Conservation (phyloP, 768 basidiomycete genomes). For the Tricholoma matsutake region DNA sequence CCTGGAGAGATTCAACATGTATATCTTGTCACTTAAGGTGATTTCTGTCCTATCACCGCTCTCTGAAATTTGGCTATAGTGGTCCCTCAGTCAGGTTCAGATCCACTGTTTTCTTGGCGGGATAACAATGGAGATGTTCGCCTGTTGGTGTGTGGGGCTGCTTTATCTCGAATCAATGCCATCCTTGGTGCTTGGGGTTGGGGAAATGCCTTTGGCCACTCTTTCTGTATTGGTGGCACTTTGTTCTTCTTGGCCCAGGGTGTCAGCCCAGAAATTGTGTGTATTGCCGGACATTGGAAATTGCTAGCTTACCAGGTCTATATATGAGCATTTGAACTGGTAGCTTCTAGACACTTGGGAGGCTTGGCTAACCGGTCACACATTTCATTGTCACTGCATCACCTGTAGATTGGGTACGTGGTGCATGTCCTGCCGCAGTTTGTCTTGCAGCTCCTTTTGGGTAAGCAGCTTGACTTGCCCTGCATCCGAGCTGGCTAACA, state of each 20-base stretch:
- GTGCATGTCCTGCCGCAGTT: background rate
- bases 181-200: conserved; percentile 20
- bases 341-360: no score
- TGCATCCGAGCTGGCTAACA: no score
- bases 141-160: conserved; percentile 26
- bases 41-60: no score
- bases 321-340: background rate
- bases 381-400: background rate
- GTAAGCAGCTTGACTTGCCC: background rate
- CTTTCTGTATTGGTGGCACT: background rate
- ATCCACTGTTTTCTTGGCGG: conserved; percentile 35
- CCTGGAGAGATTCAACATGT: no score
- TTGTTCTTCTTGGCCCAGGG: no score
- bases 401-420: background rate
- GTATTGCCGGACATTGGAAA: no score
- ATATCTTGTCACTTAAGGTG: no score
- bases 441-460: background rate
- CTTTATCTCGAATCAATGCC: conserved; percentile 28
- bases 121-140: conserved; percentile 23
- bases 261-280: background rate
- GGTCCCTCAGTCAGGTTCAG: conserved; percentile 17
- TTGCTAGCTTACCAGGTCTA: background rate
- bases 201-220: background rate
- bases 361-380: background rate
- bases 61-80: conserved; percentile 23